phyloP scores from a whole-genome alignment of 306 rosid species.

The Corylus avellana region DNA sequence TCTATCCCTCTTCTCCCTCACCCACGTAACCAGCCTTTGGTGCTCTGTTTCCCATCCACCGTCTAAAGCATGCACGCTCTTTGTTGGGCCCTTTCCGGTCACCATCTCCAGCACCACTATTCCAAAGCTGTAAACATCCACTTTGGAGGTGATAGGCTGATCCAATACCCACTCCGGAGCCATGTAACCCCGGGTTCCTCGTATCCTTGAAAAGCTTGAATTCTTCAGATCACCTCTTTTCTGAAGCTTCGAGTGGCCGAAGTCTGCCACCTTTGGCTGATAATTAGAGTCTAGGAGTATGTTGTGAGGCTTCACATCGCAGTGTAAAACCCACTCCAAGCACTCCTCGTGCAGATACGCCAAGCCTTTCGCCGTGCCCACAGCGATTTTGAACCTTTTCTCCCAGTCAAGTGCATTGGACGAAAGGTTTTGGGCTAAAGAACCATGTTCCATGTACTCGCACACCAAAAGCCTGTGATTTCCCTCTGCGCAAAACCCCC shows the following conservation, averaged over 20 bases:
- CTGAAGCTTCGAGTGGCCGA: constrained; percentile 31
- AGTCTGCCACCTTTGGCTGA: constrained; percentile 39
- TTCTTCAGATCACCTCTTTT: constrained; percentile 18
- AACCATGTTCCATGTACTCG: constrained; percentile 55
- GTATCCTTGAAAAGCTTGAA: constrained; percentile 25
- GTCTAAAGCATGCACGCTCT: neutral
- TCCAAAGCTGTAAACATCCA: constrained; percentile 47
- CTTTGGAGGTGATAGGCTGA: constrained; percentile 39
- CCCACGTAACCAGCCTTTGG: constrained; percentile 16
- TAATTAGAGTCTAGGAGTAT: constrained; percentile 33
- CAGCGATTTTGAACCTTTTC: constrained; percentile 49
- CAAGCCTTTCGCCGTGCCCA: constrained; percentile 56
- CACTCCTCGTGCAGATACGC: constrained; percentile 54
- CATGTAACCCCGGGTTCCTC: constrained; percentile 46
- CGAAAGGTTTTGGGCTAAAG: constrained; percentile 37
- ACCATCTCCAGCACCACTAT: constrained; percentile 44
- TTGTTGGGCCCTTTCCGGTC: constrained; percentile 31
- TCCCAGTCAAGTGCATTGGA: constrained; percentile 43
- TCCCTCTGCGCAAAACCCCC: constrained; percentile 61
- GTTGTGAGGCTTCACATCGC: constrained; percentile 44
- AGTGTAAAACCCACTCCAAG: constrained; percentile 45
- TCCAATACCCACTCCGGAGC: constrained; percentile 45
- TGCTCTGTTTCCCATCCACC: constrained; percentile 13
- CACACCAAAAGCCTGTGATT: constrained; percentile 60
- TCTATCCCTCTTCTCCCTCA: constrained; percentile 16